These are phyloP conservation scores for Malassezia sp. DNA, from an alignment of 1,284 basidiomycete species.

Conservation along the genomic window DNA sequence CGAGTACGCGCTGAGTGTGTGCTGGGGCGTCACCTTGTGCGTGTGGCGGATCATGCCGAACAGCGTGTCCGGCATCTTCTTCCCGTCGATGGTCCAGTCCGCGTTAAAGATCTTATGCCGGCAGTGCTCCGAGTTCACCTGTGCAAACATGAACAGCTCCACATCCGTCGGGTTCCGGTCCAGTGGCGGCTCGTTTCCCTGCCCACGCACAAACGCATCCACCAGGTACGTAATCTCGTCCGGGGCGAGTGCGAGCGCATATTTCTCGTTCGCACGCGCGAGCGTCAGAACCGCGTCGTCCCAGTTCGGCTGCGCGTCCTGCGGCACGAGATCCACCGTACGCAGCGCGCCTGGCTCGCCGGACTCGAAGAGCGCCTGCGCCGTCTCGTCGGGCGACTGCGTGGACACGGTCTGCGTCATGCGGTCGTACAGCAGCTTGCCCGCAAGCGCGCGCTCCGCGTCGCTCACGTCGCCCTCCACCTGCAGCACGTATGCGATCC, in stretches of 20 bases:
- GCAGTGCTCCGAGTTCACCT: constrained; percentile 99
- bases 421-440: constrained; percentile 55
- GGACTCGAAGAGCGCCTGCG: constrained; percentile 61
- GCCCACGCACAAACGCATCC: constrained; percentile 61
- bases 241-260: constrained; percentile 78
- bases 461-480: constrained; percentile 42
- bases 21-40: constrained; percentile 59
- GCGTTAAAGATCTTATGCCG: constrained; percentile 99
- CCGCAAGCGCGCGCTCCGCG: constrained; percentile 19
- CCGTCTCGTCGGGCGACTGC: constrained; percentile 54
- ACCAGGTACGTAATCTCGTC: constrained; percentile 91
- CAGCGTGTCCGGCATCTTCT: constrained; percentile 62
- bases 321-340: constrained; percentile 54
- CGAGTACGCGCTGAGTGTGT: constrained; percentile 88
- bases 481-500: constrained; percentile 62
- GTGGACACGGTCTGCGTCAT: constrained; percentile 73
- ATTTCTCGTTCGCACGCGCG: constrained; percentile 63
- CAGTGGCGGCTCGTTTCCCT: constrained; percentile 34
- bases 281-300: constrained; percentile 49
- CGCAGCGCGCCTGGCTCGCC: constrained; percentile 60
- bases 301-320: constrained; percentile 20
- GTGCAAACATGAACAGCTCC: constrained; percentile 99
- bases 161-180: constrained; percentile 61
- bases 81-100: constrained; percentile 76
- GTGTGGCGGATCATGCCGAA: constrained; percentile 99